phyloP scores from a whole-genome alignment of 805 yeast species.

The Metschnikowia vanudenii region DNA sequence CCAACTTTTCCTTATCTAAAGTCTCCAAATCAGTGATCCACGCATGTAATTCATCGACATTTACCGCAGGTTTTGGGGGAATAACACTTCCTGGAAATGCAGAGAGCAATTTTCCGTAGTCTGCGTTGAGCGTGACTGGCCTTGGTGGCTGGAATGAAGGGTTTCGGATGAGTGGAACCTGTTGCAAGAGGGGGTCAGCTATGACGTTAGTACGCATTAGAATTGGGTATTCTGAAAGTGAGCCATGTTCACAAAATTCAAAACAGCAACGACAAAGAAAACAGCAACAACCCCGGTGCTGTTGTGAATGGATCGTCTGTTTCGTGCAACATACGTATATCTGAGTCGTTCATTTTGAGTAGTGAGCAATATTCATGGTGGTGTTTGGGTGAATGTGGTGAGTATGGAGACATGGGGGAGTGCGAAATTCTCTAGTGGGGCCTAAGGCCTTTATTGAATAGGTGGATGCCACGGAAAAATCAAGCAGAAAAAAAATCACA shows the following conservation, averaged over 20 bases:
- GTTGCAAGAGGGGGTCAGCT: conserved; percentile 50
- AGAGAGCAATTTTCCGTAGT: conserved; percentile 41
- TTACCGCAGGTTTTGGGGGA: conserved; percentile 37
- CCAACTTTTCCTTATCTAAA: conserved; percentile 11
- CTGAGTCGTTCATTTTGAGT: conserved; percentile 20
- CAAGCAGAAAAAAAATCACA: no score
- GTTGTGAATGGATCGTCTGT: no score
- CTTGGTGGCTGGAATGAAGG: conserved; percentile 54
- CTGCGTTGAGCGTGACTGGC: conserved; percentile 51
- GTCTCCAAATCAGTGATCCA: conserved; percentile 29
- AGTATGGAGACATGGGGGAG: neutral
- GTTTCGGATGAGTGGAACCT: conserved; percentile 55
- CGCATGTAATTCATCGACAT: conserved; percentile 24
- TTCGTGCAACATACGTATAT: conserved; percentile 18
- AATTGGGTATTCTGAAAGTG: no score
- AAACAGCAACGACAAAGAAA: no score
- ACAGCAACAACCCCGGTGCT: no score
- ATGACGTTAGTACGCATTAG: conserved; percentile 3
- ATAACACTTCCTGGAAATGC: conserved; percentile 31
- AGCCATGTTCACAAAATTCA: no score
- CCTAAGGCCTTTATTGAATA: no score
- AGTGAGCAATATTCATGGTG: neutral
- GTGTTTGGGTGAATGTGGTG: no score
- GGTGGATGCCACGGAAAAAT: no score
- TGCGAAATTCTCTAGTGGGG: neutral